phyloP scores from a whole-genome alignment of 202 grass and related monocot species.

The Saccharum hybrid region DNA sequence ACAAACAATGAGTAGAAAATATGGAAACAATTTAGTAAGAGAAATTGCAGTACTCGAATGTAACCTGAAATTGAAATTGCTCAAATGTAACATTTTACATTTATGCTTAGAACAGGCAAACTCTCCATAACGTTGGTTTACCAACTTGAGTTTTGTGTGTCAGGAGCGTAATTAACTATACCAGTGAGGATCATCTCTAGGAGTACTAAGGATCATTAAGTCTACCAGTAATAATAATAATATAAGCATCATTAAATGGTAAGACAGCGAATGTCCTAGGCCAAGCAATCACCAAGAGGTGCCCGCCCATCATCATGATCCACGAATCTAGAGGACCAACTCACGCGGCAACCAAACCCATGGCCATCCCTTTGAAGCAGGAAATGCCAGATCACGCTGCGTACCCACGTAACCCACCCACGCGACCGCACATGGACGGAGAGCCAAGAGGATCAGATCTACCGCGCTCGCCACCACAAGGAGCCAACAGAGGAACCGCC shows the following conservation, averaged over 20 bases:
- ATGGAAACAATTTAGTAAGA: background rate
- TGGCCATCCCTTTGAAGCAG: background rate
- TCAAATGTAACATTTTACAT: background rate
- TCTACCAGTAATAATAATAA: background rate
- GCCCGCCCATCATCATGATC: background rate
- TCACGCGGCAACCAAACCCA: background rate
- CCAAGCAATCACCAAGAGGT: background rate
- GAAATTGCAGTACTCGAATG: background rate
- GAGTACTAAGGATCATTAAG: background rate
- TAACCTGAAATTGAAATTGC: background rate
- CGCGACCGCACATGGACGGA: background rate
- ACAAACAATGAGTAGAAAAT: background rate
- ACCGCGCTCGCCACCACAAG: background rate
- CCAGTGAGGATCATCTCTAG: background rate
- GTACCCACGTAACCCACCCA: background rate
- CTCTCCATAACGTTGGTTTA: background rate
- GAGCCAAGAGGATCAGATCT: slow-evolving; percentile 13
- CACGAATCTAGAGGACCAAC: slow-evolving; percentile 1
- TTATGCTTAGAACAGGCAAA: background rate
- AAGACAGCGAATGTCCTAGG: background rate
- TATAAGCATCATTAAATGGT: background rate
- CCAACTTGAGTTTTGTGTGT: background rate
- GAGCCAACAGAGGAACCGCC: background rate
- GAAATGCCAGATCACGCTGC: background rate
- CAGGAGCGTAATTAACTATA: background rate